A percentile compares a stretch with the other conserved stretches of the same genome.
phyloP scores from a whole-genome alignment of 1,284 basidiomycete species.

The Pyrrhoderma noxium region DNA sequence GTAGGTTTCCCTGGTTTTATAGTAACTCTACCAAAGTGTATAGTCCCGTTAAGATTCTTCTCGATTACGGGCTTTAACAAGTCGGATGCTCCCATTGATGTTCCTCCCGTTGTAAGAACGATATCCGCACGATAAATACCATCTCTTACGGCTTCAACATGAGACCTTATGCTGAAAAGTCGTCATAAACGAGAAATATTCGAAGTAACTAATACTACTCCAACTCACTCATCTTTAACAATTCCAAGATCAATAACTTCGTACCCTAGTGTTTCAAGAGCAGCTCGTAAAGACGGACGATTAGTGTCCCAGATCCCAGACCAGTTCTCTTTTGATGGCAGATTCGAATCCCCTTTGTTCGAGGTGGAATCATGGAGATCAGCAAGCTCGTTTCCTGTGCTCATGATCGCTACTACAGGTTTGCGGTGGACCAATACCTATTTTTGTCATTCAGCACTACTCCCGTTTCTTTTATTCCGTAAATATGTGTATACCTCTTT shows the following conservation, averaged over 20 bases:
- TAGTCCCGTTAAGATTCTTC: conserved; percentile 59
- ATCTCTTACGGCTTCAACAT: conserved; percentile 47
- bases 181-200: not conserved
- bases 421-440: conserved; percentile 63
- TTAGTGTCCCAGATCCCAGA: conserved; percentile 79
- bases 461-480: not conserved
- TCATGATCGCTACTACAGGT: conserved; percentile 72
- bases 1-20: conserved; percentile 79
- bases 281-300: conserved; percentile 66
- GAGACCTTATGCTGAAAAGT: conserved; percentile 46
- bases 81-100: conserved; percentile 85
- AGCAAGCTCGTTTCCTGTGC: conserved; percentile 79
- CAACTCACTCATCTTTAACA: conserved; percentile 58
- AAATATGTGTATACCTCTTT: conserved; percentile 42
- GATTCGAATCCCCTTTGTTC: not conserved
- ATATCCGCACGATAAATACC: conserved; percentile 66
- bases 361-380: conserved; percentile 45
- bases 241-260: conserved; percentile 79
- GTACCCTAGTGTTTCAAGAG: conserved; percentile 67
- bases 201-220: not conserved
- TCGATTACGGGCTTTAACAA: conserved; percentile 85
- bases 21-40: conserved; percentile 74
- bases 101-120: conserved; percentile 80
- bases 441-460: not conserved
- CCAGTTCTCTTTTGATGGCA: conserved; percentile 40